phyloP scores from a whole-genome alignment of 352 stramenopile genomes.

The Globisporangium alternatum region DNA sequence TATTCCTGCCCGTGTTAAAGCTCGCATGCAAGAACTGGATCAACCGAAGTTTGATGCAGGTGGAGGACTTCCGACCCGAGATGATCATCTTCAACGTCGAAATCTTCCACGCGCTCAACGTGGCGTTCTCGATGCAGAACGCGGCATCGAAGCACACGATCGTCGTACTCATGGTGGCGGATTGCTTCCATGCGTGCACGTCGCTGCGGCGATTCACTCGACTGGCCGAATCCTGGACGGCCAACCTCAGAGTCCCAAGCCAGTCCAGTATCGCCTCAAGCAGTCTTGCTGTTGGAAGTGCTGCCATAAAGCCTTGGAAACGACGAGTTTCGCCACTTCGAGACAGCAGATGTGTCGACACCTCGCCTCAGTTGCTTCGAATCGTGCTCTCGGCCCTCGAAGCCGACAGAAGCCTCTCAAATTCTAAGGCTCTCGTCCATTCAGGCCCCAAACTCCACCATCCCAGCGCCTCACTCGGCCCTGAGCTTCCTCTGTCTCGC shows the following conservation, averaged over 20 bases:
- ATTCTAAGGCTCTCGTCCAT: not conserved
- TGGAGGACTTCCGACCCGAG: slow-evolving; percentile 36
- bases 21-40: not conserved
- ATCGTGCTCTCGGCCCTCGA: not conserved
- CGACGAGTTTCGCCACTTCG: not conserved
- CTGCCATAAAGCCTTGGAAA: not conserved
- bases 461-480: not conserved
- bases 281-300: not conserved
- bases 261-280: too few species aligned
- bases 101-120: slow-evolving; percentile 48
- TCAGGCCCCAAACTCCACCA: not conserved
- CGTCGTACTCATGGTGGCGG: slow-evolving; percentile 26
- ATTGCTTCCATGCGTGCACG: slow-evolving; percentile 30
- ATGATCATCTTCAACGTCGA: slow-evolving; percentile 53
- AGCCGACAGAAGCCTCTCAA: not conserved
- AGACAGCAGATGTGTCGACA: not conserved
- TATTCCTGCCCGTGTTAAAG: not conserved
- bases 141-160: slow-evolving; percentile 26
- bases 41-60: not conserved
- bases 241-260: not conserved
- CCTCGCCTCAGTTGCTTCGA: not conserved
- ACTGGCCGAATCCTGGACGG: not conserved
- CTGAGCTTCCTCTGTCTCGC: too few species aligned
- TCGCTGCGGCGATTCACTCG: slow-evolving; percentile 24
- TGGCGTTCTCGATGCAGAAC: slow-evolving; percentile 36